Evolutionary conservation across 2,329 filamentous ascomycete species (phyloP), one percentile per base, ranked within the genome.

Genomic region (Ceratocystis ficicola): DNA sequence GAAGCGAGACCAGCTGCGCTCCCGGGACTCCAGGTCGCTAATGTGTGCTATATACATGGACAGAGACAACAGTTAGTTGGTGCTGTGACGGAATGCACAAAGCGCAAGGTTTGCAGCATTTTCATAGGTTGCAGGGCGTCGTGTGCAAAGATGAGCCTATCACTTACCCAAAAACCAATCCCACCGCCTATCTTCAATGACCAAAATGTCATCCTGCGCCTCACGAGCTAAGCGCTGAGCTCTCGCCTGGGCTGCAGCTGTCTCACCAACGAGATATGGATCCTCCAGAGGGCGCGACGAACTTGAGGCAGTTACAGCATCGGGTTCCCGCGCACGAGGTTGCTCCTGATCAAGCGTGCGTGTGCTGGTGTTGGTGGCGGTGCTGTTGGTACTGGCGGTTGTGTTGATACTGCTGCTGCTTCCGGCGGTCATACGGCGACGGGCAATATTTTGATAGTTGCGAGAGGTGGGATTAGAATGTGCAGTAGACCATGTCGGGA

Each of bases 221-320:
- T 86, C 81, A 64, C 80, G 76, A n/a, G 78, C 78, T 32, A 86
- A 73, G 68, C 86, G 77, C 71, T 83, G 81, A n/a, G 75, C 74
- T 55, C 83, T 77, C 6, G 84, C 83, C 68, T 78, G 74, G 8
- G 78, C 76, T 1, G 86, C 86, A 2, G 85, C 86, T 63, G 79
- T 79, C 74, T 87, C 85, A 44, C 86, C 86, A 1, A 88, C 86
- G 8, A 88, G 76, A 66, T 85, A 80, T 0, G 85, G 86, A 69
- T 88, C 86, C 73, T 89, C 86, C 20, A 86, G 77, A 2, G 83
- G 84, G 5, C 80, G 77, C 74, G 73, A 36, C 2, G 65, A 52
- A 6, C 30, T 55, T 20, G 60, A 44, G 22, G 60, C 41, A 30
- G 52, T 44, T 25, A 25, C 28, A 25, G 48, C 28, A n/a, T 44